phyloP scores from a whole-genome alignment of 202 grass and related monocot species.

The Eragrostis tef region DNA sequence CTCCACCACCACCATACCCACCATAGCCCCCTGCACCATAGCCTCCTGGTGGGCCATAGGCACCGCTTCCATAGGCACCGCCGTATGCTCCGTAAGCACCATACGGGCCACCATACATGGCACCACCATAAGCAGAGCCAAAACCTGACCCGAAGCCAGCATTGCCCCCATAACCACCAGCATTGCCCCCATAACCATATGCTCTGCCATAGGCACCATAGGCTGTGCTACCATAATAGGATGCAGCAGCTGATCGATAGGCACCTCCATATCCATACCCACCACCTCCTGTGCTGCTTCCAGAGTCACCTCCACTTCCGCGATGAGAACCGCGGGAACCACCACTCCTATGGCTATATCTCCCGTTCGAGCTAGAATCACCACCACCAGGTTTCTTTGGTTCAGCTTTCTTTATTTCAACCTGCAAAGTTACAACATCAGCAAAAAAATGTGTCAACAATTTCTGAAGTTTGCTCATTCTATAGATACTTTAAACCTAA shows the following conservation, averaged over 20 bases:
- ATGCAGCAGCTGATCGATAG: conserved; percentile 56
- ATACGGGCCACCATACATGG: conserved; percentile 64
- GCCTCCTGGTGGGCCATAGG: conserved; percentile 57
- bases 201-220: conserved; percentile 73
- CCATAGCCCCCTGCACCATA: conserved; percentile 67
- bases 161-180: conserved; percentile 58
- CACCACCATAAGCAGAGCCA: conserved; percentile 65
- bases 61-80: conserved; percentile 53
- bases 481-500: not conserved
- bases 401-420: conserved; percentile 98
- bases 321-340: conserved; percentile 53
- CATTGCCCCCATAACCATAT: conserved; percentile 60
- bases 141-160: conserved; percentile 58
- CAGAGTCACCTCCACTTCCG: conserved; percentile 39
- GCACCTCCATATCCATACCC: conserved; percentile 66
- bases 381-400: conserved; percentile 84
- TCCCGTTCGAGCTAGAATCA: conserved; percentile 61
- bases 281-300: conserved; percentile 41
- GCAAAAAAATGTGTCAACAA: conserved; percentile 7
- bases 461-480: not conserved
- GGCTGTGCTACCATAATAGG: conserved; percentile 68
- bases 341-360: conserved; percentile 57
- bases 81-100: conserved; percentile 58
- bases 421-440: conserved; percentile 59
- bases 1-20: conserved; percentile 53